These are phyloP conservation scores for Trichoderma polysporum DNA, from an alignment of 2,329 filamentous ascomycete genomes.

Conservation along the genomic window DNA sequence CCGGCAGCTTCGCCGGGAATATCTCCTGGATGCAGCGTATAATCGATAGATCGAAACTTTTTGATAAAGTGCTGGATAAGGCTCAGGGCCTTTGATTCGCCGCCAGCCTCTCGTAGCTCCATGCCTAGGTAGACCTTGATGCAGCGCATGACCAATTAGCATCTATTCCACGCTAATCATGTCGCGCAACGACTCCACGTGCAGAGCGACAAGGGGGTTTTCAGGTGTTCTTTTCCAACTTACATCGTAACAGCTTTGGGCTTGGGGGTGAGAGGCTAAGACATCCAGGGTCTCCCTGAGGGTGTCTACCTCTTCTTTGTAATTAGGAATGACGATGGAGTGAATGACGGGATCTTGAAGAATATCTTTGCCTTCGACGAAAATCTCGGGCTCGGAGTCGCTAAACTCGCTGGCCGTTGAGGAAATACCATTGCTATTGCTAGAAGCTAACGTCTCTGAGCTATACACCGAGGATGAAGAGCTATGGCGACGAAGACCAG, in stretches of 20 bases:
- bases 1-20: constrained; percentile 68
- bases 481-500: constrained; percentile 48
- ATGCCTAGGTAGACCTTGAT: constrained; percentile 68
- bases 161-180: neutral
- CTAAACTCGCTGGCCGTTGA: constrained; percentile 52
- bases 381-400: constrained; percentile 49
- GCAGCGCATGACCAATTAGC: neutral
- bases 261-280: constrained; percentile 64
- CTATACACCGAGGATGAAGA: constrained; percentile 57
- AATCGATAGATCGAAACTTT: constrained; percentile 65
- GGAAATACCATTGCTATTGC: constrained; percentile 44
- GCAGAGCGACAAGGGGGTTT: neutral
- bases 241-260: constrained; percentile 66
- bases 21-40: constrained; percentile 64
- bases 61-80: constrained; percentile 63
- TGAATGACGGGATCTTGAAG: constrained; percentile 54
- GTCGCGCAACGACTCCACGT: neutral
- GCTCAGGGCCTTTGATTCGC: constrained; percentile 59
- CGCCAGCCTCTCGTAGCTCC: constrained; percentile 65
- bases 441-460: constrained; percentile 50
- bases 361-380: constrained; percentile 44
- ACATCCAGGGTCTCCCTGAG: constrained; percentile 68
- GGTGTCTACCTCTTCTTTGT: constrained; percentile 70
- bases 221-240: constrained; percentile 36
- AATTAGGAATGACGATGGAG: constrained; percentile 70